A percentile compares a stretch with the other conserved stretches of the same genome.
These are phyloP conservation scores for Didymella segeticola DNA, from an alignment of 2,329 filamentous ascomycete species.

Conservation along the genomic window DNA sequence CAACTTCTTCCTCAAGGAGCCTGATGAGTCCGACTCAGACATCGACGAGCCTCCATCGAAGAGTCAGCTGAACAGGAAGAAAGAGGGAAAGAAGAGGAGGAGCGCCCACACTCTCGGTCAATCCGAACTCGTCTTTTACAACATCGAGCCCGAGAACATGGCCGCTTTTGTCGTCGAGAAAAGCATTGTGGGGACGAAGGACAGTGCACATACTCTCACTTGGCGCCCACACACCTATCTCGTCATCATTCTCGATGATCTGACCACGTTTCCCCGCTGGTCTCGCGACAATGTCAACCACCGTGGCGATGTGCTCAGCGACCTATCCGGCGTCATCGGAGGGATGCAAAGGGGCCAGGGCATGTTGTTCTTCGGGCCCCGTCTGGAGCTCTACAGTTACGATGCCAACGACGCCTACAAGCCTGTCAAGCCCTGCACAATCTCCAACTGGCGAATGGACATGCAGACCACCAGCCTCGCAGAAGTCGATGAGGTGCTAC, in stretches of 20 bases:
- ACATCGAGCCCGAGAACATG: slow-evolving; percentile 23
- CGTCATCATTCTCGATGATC: slow-evolving; percentile 35
- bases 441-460: slow-evolving; percentile 15
- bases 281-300: slow-evolving; percentile 15
- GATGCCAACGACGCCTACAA: slow-evolving; percentile 5
- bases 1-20: slow-evolving; percentile 20
- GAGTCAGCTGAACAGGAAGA: too few species aligned
- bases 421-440: background rate
- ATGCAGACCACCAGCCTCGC: slow-evolving; percentile 7
- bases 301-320: slow-evolving; percentile 31
- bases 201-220: background rate
- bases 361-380: slow-evolving; percentile 34
- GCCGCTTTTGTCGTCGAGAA: slow-evolving; percentile 28
- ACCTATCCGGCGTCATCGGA: slow-evolving; percentile 22
- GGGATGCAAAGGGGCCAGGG: slow-evolving; percentile 25
- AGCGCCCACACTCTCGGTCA: background rate
- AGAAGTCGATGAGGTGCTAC: slow-evolving; percentile 11
- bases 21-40: slow-evolving; percentile 12
- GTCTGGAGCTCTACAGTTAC: slow-evolving; percentile 36
- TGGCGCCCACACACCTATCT: slow-evolving; percentile 27
- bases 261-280: slow-evolving; percentile 18
- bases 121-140: background rate
- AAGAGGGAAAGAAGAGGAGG: slow-evolving; percentile 16
- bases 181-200: background rate
- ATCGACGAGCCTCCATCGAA: background rate